Conservation (phyloP, 228 moss, liverwort and hornwort genomes). For the Sphagnum magellanicum region DNA sequence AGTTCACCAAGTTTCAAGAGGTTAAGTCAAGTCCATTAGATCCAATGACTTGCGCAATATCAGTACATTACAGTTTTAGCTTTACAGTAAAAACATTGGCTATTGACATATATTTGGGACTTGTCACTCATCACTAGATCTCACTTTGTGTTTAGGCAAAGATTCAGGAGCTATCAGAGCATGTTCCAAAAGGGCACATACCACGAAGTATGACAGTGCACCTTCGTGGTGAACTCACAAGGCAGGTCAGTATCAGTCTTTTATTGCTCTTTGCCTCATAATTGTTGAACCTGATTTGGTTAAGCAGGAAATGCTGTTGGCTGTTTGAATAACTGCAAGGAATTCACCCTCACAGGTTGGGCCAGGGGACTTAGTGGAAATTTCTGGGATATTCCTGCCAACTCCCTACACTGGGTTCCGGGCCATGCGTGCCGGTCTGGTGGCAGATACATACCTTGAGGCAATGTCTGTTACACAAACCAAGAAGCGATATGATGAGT, state of each 20-base stretch:
- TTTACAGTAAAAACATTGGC: background rate
- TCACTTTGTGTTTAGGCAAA: slow-evolving; percentile 50
- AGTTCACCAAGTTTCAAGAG: slow-evolving; percentile 97
- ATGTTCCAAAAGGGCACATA: slow-evolving; percentile 96
- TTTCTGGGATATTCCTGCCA: slow-evolving; percentile 89
- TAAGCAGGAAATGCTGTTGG: background rate
- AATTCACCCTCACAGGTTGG: slow-evolving; percentile 43
- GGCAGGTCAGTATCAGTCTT: slow-evolving; percentile 27
- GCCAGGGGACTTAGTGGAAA: slow-evolving; percentile 91
- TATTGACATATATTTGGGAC: too few relatives aligned
- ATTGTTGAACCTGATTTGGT: background rate
- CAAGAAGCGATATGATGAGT: slow-evolving; percentile 97
- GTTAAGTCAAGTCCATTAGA: slow-evolving; percentile 14
- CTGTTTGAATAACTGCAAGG: background rate
- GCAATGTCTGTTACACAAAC: slow-evolving; percentile 87
- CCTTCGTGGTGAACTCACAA: slow-evolving; percentile 89
- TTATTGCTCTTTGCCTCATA: background rate
- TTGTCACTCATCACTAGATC: too few relatives aligned
- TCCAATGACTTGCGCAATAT: background rate
- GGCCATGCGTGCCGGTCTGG: slow-evolving; percentile 95
- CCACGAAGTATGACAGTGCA: slow-evolving; percentile 92
- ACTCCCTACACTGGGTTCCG: slow-evolving; percentile 92
- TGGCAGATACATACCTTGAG: slow-evolving; percentile 89
- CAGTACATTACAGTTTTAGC: too few relatives aligned
- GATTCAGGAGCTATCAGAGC: slow-evolving; percentile 93